Evolutionary conservation across 2,329 filamentous ascomycete genomes (phyloP).

Genomic region (Sporothrix euskadiensis): DNA sequence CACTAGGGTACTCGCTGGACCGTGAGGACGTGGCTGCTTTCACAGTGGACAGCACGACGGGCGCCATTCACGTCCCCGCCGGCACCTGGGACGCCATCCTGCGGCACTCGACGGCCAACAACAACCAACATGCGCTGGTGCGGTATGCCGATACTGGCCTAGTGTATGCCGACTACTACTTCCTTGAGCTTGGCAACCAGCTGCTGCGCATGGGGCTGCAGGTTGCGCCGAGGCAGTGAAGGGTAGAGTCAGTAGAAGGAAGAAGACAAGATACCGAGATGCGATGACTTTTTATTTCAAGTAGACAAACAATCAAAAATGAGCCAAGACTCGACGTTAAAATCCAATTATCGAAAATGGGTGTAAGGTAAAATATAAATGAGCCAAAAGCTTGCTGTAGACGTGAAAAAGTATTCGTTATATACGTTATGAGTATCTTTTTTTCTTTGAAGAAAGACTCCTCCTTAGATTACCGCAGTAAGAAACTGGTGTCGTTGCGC

Average conservation of each 20-base stretch:
- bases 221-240: slow-evolving; percentile 3
- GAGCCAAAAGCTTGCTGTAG: background rate
- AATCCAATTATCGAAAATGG: background rate
- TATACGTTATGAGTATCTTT: background rate
- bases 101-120: slow-evolving; percentile 38
- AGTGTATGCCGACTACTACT: slow-evolving; percentile 51
- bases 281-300: background rate
- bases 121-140: slow-evolving; percentile 35
- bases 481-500: slow-evolving; percentile 21
- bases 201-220: slow-evolving; percentile 41
- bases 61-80: slow-evolving; percentile 17
- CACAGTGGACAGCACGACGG: slow-evolving; percentile 28
- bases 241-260: background rate
- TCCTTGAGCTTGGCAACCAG: slow-evolving; percentile 49
- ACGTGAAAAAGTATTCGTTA: background rate
- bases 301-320: background rate
- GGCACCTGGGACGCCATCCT: slow-evolving; percentile 36
- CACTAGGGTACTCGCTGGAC: slow-evolving; percentile 36
- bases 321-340: background rate
- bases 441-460: background rate
- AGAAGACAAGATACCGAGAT: background rate
- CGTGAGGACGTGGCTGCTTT: slow-evolving; percentile 29
- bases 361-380: background rate
- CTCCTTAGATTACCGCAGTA: background rate
- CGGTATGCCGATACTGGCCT: slow-evolving; percentile 41